Evolutionary conservation across 306 rosid species (phyloP).

Genomic region (Malus sylvestris): DNA sequence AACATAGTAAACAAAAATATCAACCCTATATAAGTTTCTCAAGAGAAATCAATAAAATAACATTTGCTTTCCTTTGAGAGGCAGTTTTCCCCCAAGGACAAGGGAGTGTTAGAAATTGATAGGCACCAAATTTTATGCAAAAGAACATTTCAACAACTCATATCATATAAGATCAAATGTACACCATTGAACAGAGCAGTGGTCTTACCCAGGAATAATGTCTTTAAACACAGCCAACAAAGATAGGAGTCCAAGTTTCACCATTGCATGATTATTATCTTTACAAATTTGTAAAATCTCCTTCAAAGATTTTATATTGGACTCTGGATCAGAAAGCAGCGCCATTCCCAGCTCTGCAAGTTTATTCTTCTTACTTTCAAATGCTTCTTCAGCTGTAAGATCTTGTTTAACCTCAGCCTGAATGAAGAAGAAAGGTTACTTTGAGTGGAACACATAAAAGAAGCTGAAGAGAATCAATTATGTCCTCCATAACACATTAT

Average conservation of each 20-base stretch:
- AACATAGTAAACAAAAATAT: background rate
- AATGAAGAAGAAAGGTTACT: slow-evolving; percentile 6
- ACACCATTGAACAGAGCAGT: slow-evolving; percentile 12
- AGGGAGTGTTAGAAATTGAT: background rate
- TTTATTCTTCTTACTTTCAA: slow-evolving; percentile 73
- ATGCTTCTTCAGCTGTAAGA: slow-evolving; percentile 72
- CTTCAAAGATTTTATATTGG: slow-evolving; percentile 73
- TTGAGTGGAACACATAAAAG: slow-evolving; percentile 5
- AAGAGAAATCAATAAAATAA: background rate
- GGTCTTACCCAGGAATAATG: slow-evolving; percentile 77
- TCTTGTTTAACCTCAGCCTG: slow-evolving; percentile 91
- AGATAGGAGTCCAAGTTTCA: slow-evolving; percentile 86
- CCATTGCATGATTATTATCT: slow-evolving; percentile 55
- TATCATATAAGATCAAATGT: slow-evolving; percentile 4
- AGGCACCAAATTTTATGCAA: background rate
- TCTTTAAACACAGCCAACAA: slow-evolving; percentile 88
- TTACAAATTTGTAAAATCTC: slow-evolving; percentile 69
- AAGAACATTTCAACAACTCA: background rate
- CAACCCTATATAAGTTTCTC: background rate
- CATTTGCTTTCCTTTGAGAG: background rate
- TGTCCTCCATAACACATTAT: background rate
- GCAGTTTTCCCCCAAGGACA: background rate
- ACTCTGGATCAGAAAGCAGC: slow-evolving; percentile 73
- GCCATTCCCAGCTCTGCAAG: slow-evolving; percentile 92
- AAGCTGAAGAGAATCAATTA: slow-evolving; percentile 6